Evolutionary conservation across 257 asterid species (phyloP), one percentile per base, ranked within the genome.

Genomic region (Mitragyna speciosa): DNA sequence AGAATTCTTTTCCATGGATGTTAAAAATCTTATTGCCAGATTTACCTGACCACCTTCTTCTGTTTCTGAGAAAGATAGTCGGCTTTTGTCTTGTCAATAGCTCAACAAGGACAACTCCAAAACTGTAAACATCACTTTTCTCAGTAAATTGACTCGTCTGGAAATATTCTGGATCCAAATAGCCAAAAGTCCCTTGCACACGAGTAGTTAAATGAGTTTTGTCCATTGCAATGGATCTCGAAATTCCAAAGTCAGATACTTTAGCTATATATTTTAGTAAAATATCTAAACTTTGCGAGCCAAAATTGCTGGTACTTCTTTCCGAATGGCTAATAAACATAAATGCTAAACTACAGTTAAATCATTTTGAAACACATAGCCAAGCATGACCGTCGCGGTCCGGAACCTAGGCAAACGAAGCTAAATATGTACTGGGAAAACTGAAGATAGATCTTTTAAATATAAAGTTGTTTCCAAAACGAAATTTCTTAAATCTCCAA

Each of bases 131-230:
- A 47, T 71, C 78, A 20, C 79, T 73, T 54, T 78, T 69, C 5
- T 78, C 81, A 2, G 81, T 69, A 43, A 26, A 61, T 7, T 59
- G 59, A 41, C 45, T 59, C 3, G 79, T 41, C 22, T 26, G 79
- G 47, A 76, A 76, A 33, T 61, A 76, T 41, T 41, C 74, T 4
- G 83, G 83, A 73, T 72, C 78, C 56, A 79, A 28, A 41, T 79
- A 79, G 28, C 83, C 83, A 8, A 79, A 79, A 24, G 83, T 79
- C 56, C 78, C 83, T 26, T 67, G 48, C 3, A 79, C 83, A 28
- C 31, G 19, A 2, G 78, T 79, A 22, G 78, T 72, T 20, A 72
- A 2, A n/a, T 79, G 83, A 61, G 74, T 72, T 72, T 73, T 49
- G 16, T 64, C 83, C 6, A 30, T 36, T 10, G 73, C 49, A 47